Percentiles rank a stretch among this genome's conserved stretches.
These are phyloP conservation scores for Penicillium antarcticum DNA, from an alignment of 495 filamentous ascomycete genomes.

Conservation along the genomic window DNA sequence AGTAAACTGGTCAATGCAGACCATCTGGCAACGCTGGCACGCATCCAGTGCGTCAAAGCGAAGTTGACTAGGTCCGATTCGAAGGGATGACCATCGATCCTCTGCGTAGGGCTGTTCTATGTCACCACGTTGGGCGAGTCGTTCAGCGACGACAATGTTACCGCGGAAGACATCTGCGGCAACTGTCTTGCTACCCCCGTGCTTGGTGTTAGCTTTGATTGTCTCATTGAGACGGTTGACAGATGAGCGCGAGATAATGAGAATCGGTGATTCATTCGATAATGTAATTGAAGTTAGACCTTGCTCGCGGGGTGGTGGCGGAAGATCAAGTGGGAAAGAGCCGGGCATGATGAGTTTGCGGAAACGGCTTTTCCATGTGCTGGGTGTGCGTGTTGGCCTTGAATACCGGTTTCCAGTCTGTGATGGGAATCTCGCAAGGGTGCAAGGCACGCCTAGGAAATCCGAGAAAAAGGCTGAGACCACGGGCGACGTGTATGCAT, in stretches of 20 bases:
- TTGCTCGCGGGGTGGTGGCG: slow-evolving; percentile 36
- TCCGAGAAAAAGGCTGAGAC: slow-evolving; percentile 72
- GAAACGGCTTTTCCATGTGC: slow-evolving; percentile 23
- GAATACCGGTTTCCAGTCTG: slow-evolving; percentile 57
- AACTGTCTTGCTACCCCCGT: slow-evolving; percentile 46
- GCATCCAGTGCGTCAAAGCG: slow-evolving; percentile 70
- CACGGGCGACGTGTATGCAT: slow-evolving; percentile 60
- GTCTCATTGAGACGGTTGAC: slow-evolving; percentile 70
- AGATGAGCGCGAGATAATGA: slow-evolving; percentile 76
- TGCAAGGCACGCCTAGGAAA: slow-evolving; percentile 71
- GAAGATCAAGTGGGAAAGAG: slow-evolving; percentile 53
- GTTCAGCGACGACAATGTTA: slow-evolving; percentile 72
- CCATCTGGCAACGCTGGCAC: slow-evolving; percentile 91
- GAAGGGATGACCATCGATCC: slow-evolving; percentile 43
- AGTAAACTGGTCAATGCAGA: slow-evolving; percentile 85
- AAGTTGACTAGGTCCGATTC: slow-evolving; percentile 32
- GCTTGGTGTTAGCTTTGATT: slow-evolving; percentile 53
- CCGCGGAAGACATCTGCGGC: slow-evolving; percentile 74
- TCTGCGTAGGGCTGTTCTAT: slow-evolving; percentile 55
- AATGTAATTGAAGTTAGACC: slow-evolving; percentile 62
- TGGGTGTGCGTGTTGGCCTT: slow-evolving; percentile 36
- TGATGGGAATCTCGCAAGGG: slow-evolving; percentile 75
- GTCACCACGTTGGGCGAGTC: slow-evolving; percentile 32
- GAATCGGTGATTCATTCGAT: slow-evolving; percentile 89
- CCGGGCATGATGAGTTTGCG: slow-evolving; percentile 49